phyloP scores from a whole-genome alignment of 2,329 filamentous ascomycete genomes.

The Cryphonectria carpinicola region DNA sequence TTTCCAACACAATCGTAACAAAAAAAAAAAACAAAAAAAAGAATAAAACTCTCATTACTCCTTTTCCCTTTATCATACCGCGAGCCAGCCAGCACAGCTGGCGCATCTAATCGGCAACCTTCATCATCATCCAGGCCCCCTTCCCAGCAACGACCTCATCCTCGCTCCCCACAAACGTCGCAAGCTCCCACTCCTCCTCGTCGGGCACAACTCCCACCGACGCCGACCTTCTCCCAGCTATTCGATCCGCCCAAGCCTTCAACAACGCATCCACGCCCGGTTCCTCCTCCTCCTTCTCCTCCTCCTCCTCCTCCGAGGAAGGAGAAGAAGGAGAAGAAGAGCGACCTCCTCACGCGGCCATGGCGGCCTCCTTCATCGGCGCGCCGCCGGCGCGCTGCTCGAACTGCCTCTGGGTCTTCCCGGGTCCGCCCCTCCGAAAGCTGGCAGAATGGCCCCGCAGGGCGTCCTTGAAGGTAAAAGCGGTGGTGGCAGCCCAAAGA shows the following conservation, averaged over 20 bases:
- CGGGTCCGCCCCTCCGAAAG: slow-evolving; percentile 11
- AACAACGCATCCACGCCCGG: slow-evolving; percentile 27
- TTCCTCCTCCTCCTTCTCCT: not conserved
- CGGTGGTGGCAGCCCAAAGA: slow-evolving; percentile 55
- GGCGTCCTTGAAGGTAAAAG: slow-evolving; percentile 50
- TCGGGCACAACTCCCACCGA: not conserved
- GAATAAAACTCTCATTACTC: too few relatives aligned
- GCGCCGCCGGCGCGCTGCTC: slow-evolving; percentile 29
- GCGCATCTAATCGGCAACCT: slow-evolving; percentile 23
- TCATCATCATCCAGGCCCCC: not conserved
- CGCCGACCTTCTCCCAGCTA: slow-evolving; percentile 27
- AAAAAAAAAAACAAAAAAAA: too few relatives aligned
- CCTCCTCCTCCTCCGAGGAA: slow-evolving; percentile 8
- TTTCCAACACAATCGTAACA: not conserved
- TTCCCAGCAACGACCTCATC: slow-evolving; percentile 26
- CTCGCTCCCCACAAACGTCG: slow-evolving; percentile 25
- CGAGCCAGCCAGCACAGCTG: slow-evolving; percentile 26
- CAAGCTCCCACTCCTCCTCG: slow-evolving; percentile 27
- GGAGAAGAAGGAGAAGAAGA: not conserved
- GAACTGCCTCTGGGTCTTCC: slow-evolving; percentile 45
- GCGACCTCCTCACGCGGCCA: slow-evolving; percentile 28
- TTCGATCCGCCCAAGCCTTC: slow-evolving; percentile 29
- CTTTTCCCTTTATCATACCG: not conserved
- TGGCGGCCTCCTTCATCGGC: slow-evolving; percentile 44
- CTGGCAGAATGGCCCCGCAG: slow-evolving; percentile 46